Base-by-base conservation (phyloP, 75 land plant genomes). In the Ceratopteris richardii region DNA sequence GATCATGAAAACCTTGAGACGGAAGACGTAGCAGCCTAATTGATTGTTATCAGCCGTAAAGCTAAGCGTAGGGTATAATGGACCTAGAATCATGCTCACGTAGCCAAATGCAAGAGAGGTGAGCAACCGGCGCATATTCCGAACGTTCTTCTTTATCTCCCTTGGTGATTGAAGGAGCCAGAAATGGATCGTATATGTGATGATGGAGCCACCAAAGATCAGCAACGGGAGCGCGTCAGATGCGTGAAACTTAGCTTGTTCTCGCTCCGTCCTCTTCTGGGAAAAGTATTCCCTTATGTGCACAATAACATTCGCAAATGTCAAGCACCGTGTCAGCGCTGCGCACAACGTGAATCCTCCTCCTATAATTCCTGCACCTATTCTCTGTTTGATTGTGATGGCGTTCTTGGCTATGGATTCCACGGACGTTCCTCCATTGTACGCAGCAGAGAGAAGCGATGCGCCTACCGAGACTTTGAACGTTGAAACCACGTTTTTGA, bases 391-490 rank as follows among this genome's bases (percentile, higher is more conserved):
- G 2, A 13, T 3, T n/a, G 57, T 22, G 28, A 25, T 29, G 22
- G 57, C 57, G 13, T 56, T 56, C 19, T 24, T 56, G 18, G 30
- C 30, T 2, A 56, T 56, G 30, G 57, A 56, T 13, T 56, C 10
- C 22, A 56, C 30, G 9, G 57, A 56, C 18, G 30, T 25, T n/a
- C 57, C 57, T 6, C 57, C 57, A 56, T 56, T 56, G 30, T 56
- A 56, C 2, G 57, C 57, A 9, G 57, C 30, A 7, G 57, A 56
- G 22, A 56, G 3, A 7, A 56, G 57, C 7, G 57, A 56, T 24
- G 57, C 57, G 7, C 9, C 57, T 3, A 56, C 57, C 7, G 57
- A 56, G 30, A 56, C 24, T 13, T 56, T 56, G 57, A 56, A 56
- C 7, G 30, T 56, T 2, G 3, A 2, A 21, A 9, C 4, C 30